phyloP scores from a whole-genome alignment of 1,139 yeast genomes.

The Candida albicans region DNA sequence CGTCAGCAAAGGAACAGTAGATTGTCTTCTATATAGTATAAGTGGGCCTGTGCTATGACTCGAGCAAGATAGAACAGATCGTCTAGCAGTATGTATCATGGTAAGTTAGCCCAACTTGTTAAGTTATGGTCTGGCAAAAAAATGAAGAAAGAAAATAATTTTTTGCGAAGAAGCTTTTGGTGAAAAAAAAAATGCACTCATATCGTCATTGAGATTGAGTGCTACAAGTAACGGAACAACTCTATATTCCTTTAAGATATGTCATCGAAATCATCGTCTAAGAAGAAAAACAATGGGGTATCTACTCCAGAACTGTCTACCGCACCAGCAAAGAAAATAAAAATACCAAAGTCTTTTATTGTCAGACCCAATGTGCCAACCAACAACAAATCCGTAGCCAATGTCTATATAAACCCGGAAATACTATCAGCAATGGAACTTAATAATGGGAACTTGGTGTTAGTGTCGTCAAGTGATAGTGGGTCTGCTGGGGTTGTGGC shows the following conservation, averaged over 20 bases:
- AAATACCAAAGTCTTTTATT: constrained; percentile 51
- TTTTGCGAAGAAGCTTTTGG: no score
- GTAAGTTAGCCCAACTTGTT: no score
- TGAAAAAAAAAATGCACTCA: no score
- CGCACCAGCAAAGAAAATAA: constrained; percentile 39
- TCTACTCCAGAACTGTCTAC: constrained; percentile 17
- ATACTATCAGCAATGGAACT: constrained; percentile 56
- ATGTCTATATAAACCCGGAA: constrained; percentile 51
- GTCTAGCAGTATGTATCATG: neutral
- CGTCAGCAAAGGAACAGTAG: constrained; percentile 1
- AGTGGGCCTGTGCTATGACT: neutral
- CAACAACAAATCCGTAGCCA: constrained; percentile 33
- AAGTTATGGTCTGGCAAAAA: neutral
- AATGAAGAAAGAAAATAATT: no score
- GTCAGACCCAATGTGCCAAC: constrained; percentile 52
- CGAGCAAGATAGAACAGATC: no score
- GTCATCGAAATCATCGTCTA: constrained; percentile 32
- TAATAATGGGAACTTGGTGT: constrained; percentile 53
- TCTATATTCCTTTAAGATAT: constrained; percentile 11
- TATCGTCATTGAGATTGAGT: no score
- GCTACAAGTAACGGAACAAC: no score
- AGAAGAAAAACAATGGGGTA: constrained; percentile 24
- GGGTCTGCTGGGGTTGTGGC: constrained; percentile 48
- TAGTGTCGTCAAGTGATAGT: constrained; percentile 47
- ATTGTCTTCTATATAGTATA: neutral